A percentile compares a stretch with the other conserved stretches of the same genome.
Conservation (phyloP, 352 stramenopile genomes). For the Globisporangium alternatum region DNA sequence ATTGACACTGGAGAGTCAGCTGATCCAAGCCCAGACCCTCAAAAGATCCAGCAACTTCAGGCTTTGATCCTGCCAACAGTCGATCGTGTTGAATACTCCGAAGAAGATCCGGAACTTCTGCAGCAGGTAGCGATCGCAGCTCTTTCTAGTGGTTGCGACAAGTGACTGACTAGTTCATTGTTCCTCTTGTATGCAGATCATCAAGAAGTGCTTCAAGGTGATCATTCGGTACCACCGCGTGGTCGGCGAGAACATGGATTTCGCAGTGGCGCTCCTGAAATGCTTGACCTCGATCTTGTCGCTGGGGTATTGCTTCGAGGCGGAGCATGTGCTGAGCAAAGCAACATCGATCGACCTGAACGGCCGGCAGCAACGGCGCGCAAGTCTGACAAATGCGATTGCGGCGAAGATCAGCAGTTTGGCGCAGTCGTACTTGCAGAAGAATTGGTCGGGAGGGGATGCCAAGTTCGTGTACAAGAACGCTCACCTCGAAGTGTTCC, state of each 20-base stretch:
- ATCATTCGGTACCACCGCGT: conserved; percentile 23
- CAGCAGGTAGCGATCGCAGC: conserved; percentile 12
- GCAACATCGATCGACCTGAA: conserved; percentile 19
- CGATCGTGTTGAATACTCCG: conserved; percentile 10
- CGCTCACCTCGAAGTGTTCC: conserved; percentile 35
- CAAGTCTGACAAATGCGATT: conserved; percentile 23
- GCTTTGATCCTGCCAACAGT: conserved; percentile 15
- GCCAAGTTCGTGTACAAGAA: conserved; percentile 39
- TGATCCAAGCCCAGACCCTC: neutral
- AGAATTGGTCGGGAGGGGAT: conserved; percentile 42
- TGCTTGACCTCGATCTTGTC: conserved; percentile 25
- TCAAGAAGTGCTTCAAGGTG: conserved; percentile 27
- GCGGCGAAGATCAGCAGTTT: conserved; percentile 32
- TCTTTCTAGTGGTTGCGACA: neutral
- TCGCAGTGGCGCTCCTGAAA: conserved; percentile 25
- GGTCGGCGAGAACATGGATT: conserved; percentile 20
- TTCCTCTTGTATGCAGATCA: conserved; percentile 13
- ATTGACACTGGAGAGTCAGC: conserved; percentile 5
- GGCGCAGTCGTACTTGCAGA: conserved; percentile 34
- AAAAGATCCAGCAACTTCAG: conserved; percentile 19
- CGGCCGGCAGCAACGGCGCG: conserved; percentile 7
- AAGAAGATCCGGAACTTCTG: conserved; percentile 6
- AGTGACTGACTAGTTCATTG: neutral
- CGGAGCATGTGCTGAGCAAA: conserved; percentile 17
- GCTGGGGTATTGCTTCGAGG: conserved; percentile 23